Conservation (phyloP, 352 stramenopile genomes). For the Globisporangium paddicum region DNA sequence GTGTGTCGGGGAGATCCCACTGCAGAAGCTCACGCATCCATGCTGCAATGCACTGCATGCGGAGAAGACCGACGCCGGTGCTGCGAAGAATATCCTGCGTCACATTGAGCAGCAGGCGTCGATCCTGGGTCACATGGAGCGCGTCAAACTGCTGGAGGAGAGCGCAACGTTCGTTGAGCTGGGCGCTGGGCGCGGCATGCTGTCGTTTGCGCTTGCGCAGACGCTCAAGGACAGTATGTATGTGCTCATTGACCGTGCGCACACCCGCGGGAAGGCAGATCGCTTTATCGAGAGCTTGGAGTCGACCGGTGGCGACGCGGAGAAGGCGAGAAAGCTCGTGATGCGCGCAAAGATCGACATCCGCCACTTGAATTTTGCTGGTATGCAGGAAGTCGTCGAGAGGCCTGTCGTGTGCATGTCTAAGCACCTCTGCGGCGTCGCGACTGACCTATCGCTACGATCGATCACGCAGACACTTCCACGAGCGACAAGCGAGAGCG, state of each 20-base stretch:
- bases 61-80: slow-evolving; percentile 50
- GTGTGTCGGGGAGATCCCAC: slow-evolving; percentile 48
- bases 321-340: slow-evolving; percentile 24
- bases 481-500: not conserved
- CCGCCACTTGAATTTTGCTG: slow-evolving; percentile 73
- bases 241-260: slow-evolving; percentile 71
- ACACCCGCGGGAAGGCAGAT: slow-evolving; percentile 72
- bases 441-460: slow-evolving; percentile 75
- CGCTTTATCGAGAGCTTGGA: slow-evolving; percentile 42
- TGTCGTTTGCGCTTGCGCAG: slow-evolving; percentile 76
- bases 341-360: slow-evolving; percentile 82
- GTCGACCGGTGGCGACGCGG: slow-evolving; percentile 2
- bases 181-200: slow-evolving; percentile 68
- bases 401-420: slow-evolving; percentile 75
- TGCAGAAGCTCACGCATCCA: slow-evolving; percentile 65
- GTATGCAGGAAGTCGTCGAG: slow-evolving; percentile 44
- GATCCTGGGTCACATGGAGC: slow-evolving; percentile 78
- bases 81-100: slow-evolving; percentile 57
- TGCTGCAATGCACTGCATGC: slow-evolving; percentile 58
- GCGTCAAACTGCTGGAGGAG: slow-evolving; percentile 40
- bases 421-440: slow-evolving; percentile 82
- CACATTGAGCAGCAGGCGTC: slow-evolving; percentile 84
- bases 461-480: slow-evolving; percentile 56
- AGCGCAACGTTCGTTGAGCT: slow-evolving; percentile 60
- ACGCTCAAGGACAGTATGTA: slow-evolving; percentile 53